Percentiles rank a stretch among this genome's conserved stretches.
Conservation (phyloP, 2,329 filamentous ascomycete genomes). For the Aspergillus oerlinghausenensis region DNA sequence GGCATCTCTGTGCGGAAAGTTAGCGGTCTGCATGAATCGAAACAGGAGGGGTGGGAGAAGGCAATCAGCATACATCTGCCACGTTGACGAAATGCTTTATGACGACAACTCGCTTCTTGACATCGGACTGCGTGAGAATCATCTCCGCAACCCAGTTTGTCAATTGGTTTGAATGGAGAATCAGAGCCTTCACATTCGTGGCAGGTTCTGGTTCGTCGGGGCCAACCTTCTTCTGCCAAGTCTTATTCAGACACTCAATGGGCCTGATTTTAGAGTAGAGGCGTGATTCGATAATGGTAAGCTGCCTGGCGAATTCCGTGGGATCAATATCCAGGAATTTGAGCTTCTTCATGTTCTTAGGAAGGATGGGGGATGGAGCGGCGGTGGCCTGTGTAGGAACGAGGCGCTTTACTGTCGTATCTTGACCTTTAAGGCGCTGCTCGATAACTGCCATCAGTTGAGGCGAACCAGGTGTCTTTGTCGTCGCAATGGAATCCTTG, state of each 20-base stretch:
- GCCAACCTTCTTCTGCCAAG: constrained; percentile 92
- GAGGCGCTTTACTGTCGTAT: constrained; percentile 77
- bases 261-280: constrained; percentile 95
- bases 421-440: constrained; percentile 81
- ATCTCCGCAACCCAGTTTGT: constrained; percentile 99
- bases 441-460: constrained; percentile 84
- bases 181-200: constrained; percentile 90
- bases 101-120: constrained; percentile 92
- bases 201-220: constrained; percentile 71
- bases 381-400: constrained; percentile 80
- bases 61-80: constrained; percentile 64
- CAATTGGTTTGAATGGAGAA: constrained; percentile 96
- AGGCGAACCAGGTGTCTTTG: constrained; percentile 82
- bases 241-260: constrained; percentile 95
- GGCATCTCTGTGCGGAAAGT: constrained; percentile 69
- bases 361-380: constrained; percentile 82
- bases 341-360: constrained; percentile 99
- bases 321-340: constrained; percentile 98
- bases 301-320: constrained; percentile 91
- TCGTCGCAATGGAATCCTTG: constrained; percentile 85
- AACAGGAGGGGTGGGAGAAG: not conserved
- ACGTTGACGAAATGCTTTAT: constrained; percentile 98
- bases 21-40: constrained; percentile 7
- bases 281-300: constrained; percentile 93
- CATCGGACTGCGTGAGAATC: constrained; percentile 91